Base-by-base conservation (phyloP, 139 green algal genomes). In the Volvox africanus region DNA sequence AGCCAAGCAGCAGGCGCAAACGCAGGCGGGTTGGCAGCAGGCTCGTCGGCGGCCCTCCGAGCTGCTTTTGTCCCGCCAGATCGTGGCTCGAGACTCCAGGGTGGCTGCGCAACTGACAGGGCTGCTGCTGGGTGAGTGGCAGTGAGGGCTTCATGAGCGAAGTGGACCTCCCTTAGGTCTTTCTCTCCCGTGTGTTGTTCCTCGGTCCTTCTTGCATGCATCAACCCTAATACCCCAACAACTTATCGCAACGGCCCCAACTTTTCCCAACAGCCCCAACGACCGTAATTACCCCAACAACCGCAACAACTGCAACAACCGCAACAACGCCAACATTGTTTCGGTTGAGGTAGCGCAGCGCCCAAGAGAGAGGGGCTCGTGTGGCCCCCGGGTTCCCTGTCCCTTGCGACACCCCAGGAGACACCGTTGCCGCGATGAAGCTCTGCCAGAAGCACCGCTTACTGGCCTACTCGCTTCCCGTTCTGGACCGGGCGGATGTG, bases 391-490 rank as follows among this genome's bases (percentile, higher is more conserved):
- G 32, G 32, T 30, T 35, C 75, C 30, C 21, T 28, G n/a, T 24
- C 75, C 75, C 22, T 1, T 12, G 2, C 65, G 11, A 55, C 73
- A 6, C 28, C 13, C 0, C 80, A 81, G 83, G 91, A 13, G n/a
- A 76, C 50, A 21, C 61, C 0, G 18, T 92, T 36, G 69, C n/a
- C 22, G 26, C 28, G 14, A 18, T 95, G 37, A 93, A 93, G 92
- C 67, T 94, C 37, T 92, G 86, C n/a, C 88, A 79, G 22, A 61
- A 81, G 75, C 92, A 94, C 24, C 73, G 65, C 14, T 84, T 95
- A 79, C 85, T 94, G 75, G 92, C 92, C 18, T 94, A 94, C 68
- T 83, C 90, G 30, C 36, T 95, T 69, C 80, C 76, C 67, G 2
- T 90, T 24, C 1, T 24, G 9, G 77, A 67, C 2, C 11, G 5